Evolutionary conservation across 1,284 basidiomycete genomes (phyloP), one percentile per base, ranked within the genome.

Genomic region (Hymenochaete sp.): DNA sequence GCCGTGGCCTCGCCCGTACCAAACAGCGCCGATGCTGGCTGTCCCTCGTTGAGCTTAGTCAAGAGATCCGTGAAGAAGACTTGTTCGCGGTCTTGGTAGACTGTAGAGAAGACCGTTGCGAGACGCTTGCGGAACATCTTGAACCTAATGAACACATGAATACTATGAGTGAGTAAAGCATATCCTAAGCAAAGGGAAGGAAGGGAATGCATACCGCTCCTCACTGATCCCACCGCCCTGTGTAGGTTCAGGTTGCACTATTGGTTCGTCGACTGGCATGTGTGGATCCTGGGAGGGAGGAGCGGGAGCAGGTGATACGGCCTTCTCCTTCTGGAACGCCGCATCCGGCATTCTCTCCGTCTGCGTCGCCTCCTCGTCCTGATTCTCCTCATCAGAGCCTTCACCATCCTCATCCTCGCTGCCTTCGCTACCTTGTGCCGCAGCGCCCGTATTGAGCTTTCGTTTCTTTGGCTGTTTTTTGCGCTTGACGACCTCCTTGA

Each of bases 401-500:
- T 65, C 67, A 25, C 65, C 69, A 32, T 67, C 71, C 22, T 67
- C 69, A 25, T 44, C 43, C 8, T 44, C 43, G n/a, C 16, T 27
- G 21, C 6, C 21, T 6, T 5, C 13, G 3, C 57, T 60, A 19
- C 53, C 62, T 5, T 59, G 55, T 4, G 63, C 67, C 11, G 67
- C 72, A 48, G 61, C 74, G 35, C 75, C 79, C 50, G 68, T 76
- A 62, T 83, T 83, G 49, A 88, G 72, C 66, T 86, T 91, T 58
- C 86, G 75, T 65, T 84, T 85, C 70, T 89, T 89, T 13, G 40
- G 26, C 49, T 76, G 79, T 55, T 70, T 77, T 56, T 75, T 75
- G 59, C 74, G 79, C 59, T 87, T 90, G 43, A 92, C 75, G 14
- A 99, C 95, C 62, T 98, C 96, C 61, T 95, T 96, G 79, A 95